Percentiles rank a stretch among this genome's conserved stretches.
These are phyloP conservation scores for Eucalyptus marginata DNA, from an alignment of 345 rosid genomes.

Conservation along the genomic window DNA sequence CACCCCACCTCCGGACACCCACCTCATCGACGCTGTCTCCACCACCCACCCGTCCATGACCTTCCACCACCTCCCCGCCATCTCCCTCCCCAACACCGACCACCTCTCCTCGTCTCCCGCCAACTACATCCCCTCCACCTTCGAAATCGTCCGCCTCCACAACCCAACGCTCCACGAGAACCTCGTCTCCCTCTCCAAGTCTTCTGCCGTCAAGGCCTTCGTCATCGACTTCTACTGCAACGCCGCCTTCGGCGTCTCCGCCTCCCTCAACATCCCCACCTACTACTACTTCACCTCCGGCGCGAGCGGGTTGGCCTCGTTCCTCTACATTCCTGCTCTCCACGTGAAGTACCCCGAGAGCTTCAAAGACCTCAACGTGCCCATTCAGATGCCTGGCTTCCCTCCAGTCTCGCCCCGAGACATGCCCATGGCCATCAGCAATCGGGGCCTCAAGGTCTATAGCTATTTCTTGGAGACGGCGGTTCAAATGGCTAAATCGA, in stretches of 20 bases:
- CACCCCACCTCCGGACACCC: conserved; percentile 23
- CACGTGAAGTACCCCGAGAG: conserved; percentile 9
- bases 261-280: conserved; percentile 18
- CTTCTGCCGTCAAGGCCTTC: conserved; percentile 12
- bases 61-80: conserved; percentile 25
- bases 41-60: conserved; percentile 16
- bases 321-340: conserved; percentile 16
- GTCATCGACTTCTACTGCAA: conserved; percentile 40
- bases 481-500: background rate
- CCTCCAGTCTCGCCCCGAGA: conserved; percentile 11
- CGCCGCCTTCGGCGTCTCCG: conserved; percentile 5
- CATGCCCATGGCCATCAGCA: background rate
- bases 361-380: conserved; percentile 15
- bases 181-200: conserved; percentile 13
- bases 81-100: conserved; percentile 2
- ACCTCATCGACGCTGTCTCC: conserved; percentile 10
- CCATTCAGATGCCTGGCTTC: conserved; percentile 19
- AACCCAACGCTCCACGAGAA: conserved; percentile 23
- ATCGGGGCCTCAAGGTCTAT: background rate
- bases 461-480: background rate
- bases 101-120: background rate
- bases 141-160: conserved; percentile 15
- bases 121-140: conserved; percentile 6
- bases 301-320: conserved; percentile 10
- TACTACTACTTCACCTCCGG: conserved; percentile 32